Evolutionary conservation across 257 asterid species (phyloP).

Genomic region (Ilex aquifolium): DNA sequence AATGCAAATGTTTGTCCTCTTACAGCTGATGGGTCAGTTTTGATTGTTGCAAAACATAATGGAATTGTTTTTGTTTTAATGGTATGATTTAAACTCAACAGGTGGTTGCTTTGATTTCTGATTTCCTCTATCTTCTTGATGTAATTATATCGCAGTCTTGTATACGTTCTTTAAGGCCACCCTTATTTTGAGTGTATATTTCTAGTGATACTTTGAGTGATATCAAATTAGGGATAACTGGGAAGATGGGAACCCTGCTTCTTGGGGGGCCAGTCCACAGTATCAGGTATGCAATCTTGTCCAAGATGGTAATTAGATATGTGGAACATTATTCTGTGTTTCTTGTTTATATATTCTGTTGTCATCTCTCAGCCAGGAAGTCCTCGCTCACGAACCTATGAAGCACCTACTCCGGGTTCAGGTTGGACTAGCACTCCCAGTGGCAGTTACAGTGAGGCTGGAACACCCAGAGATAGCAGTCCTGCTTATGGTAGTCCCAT

Average conservation of each 20-base stretch:
- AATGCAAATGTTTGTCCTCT: too few relatives aligned
- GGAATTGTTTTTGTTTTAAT: too few relatives aligned
- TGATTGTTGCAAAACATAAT: too few relatives aligned
- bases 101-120: not conserved
- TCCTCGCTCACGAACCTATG: slow-evolving; percentile 77
- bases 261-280: slow-evolving; percentile 97
- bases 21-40: too few relatives aligned
- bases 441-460: slow-evolving; percentile 62
- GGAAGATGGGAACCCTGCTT: slow-evolving; percentile 97
- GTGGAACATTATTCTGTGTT: not conserved
- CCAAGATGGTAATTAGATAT: not conserved
- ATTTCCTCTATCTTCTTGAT: not conserved
- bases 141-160: too few relatives aligned
- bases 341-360: slow-evolving; percentile 1
- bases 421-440: slow-evolving; percentile 65
- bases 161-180: too few relatives aligned
- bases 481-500: slow-evolving; percentile 63
- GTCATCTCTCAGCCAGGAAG: slow-evolving; percentile 69
- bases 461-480: slow-evolving; percentile 81
- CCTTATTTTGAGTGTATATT: not conserved
- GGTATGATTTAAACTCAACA: too few relatives aligned
- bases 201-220: slow-evolving; percentile 16
- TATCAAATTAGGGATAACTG: slow-evolving; percentile 67
- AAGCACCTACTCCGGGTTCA: slow-evolving; percentile 99
- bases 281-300: slow-evolving; percentile 54